Evolutionary conservation across 2,329 filamentous ascomycete genomes (phyloP).

Genomic region (Aspergillus tanneri): DNA sequence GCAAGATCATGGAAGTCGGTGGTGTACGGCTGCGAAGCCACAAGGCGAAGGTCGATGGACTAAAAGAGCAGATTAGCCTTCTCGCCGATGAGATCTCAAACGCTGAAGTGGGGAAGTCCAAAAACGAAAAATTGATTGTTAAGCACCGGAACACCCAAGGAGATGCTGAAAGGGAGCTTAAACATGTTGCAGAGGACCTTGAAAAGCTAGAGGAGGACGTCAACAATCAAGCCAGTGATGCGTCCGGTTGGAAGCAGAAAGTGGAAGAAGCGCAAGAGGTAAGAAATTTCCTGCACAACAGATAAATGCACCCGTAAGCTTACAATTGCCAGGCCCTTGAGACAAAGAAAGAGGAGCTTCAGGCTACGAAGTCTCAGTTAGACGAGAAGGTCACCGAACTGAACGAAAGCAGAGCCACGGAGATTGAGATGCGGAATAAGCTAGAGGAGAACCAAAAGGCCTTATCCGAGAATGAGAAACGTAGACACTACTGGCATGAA

Average conservation of each 20-base stretch:
- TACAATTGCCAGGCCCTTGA: conserved; percentile 58
- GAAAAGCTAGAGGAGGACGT: conserved; percentile 78
- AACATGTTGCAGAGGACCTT: conserved; percentile 68
- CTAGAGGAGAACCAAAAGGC: conserved; percentile 94
- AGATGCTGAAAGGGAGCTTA: conserved; percentile 77
- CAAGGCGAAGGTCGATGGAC: conserved; percentile 82
- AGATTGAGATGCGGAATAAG: conserved; percentile 98
- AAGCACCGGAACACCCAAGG: conserved; percentile 83
- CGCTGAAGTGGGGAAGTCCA: conserved; percentile 83
- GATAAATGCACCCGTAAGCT: conserved; percentile 20
- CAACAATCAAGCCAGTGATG: conserved; percentile 70
- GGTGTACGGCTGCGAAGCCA: conserved; percentile 89
- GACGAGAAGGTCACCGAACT: conserved; percentile 83
- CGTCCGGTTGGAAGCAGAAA: conserved; percentile 67
- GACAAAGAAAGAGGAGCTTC: conserved; percentile 76
- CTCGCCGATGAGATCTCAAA: conserved; percentile 79
- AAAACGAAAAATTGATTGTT: conserved; percentile 85
- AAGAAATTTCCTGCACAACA: conserved; percentile 14
- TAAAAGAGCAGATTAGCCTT: conserved; percentile 80
- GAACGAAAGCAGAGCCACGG: conserved; percentile 81
- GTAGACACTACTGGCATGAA: conserved; percentile 81
- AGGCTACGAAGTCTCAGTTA: conserved; percentile 75
- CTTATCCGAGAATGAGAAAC: conserved; percentile 80
- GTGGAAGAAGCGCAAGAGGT: conserved; percentile 78
- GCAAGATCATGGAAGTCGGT: conserved; percentile 98